Percentiles rank a stretch among this genome's conserved stretches.
These are phyloP conservation scores for Achaetomium macrosporum DNA, from an alignment of 2,329 filamentous ascomycete genomes.

Conservation along the genomic window DNA sequence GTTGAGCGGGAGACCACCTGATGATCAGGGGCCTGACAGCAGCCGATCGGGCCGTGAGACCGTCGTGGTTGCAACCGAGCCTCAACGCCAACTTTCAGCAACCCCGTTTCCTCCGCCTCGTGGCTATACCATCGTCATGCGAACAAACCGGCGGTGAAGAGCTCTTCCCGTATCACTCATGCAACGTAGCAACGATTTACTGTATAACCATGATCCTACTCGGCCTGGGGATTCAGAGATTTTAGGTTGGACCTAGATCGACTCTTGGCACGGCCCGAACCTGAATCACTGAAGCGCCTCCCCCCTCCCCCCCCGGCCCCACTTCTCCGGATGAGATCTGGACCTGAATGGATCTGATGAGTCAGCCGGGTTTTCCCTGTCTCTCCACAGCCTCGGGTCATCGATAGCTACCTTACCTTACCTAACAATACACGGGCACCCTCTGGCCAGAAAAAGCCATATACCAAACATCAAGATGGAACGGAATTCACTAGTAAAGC, in stretches of 20 bases:
- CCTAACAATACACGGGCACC: no score
- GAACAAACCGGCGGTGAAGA: not conserved
- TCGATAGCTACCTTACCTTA: no score
- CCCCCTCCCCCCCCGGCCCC: not conserved
- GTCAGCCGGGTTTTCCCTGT: not conserved
- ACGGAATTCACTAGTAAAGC: no score
- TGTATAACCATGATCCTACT: no score
- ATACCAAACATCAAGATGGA: no score
- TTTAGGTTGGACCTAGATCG: no score
- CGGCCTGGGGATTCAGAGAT: no score
- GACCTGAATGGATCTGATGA: not conserved
- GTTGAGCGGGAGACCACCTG: not conserved
- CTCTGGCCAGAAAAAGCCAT: no score
- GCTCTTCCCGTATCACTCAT: not conserved
- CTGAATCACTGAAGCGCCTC: not conserved
- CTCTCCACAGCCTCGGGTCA: constrained; percentile 2
- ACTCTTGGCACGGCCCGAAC: constrained; percentile 1
- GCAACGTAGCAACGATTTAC: not conserved
- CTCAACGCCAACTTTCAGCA: not conserved
- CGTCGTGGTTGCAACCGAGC: not conserved
- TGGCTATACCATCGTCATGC: not conserved
- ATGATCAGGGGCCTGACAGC: not conserved
- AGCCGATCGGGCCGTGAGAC: not conserved
- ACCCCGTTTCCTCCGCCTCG: not conserved
- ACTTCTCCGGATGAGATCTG: not conserved